Conservation (phyloP, 176 grass and related monocot genomes). For the Bromus sterilis region DNA sequence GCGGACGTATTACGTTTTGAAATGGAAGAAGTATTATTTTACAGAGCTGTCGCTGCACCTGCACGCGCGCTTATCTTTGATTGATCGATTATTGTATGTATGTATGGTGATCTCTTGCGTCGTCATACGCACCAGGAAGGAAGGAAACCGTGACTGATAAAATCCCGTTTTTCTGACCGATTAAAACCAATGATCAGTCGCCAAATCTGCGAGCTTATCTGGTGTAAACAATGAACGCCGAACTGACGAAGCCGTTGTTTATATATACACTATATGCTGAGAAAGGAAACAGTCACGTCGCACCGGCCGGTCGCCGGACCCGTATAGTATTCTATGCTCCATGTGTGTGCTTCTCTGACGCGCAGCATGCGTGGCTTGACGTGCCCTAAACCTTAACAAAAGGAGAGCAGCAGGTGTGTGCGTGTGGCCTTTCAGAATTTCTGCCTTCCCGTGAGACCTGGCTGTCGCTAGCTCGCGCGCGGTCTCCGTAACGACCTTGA, state of each 20-base stretch:
- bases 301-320: not conserved
- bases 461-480: too few relatives aligned
- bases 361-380: not conserved
- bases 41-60: not conserved
- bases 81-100: not conserved
- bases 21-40: too few relatives aligned
- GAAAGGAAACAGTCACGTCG: not conserved
- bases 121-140: not conserved
- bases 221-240: not conserved
- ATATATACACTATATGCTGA: too few relatives aligned
- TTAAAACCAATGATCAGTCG: too few relatives aligned
- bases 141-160: not conserved
- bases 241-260: not conserved
- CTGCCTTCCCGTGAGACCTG: not conserved
- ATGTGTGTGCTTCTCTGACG: not conserved
- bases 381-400: slow-evolving; percentile 11
- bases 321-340: too few relatives aligned
- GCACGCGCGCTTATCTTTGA: not conserved
- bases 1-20: too few relatives aligned
- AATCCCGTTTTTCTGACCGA: too few relatives aligned
- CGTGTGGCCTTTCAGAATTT: not conserved
- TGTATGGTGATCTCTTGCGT: rapidly evolving
- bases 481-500: not conserved
- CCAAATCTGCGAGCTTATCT: not conserved
- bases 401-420: not conserved